Evolutionary conservation across 2,329 filamentous ascomycete species (phyloP).

Genomic region (Stenocarpella maydis): DNA sequence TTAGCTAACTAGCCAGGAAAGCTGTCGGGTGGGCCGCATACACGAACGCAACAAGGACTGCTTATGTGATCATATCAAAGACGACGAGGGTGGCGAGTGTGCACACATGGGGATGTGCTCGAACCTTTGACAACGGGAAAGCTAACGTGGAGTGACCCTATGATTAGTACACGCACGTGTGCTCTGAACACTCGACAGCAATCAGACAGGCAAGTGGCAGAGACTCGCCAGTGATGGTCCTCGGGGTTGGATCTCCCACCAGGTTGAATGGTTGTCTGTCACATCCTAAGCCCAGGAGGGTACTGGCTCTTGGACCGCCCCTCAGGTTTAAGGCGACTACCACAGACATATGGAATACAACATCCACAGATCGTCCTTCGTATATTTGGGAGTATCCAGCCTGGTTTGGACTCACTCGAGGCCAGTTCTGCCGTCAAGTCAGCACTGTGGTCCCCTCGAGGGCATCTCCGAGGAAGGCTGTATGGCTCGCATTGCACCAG

Average conservation of each 20-base stretch:
- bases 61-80: neutral
- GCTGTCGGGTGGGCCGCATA: neutral
- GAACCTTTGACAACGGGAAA: neutral
- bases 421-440: neutral
- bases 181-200: neutral
- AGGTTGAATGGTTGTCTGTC: neutral
- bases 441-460: neutral
- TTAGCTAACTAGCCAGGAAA: neutral
- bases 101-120: neutral
- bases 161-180: neutral
- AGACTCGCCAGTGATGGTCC: too few species aligned
- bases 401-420: neutral
- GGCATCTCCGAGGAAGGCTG: neutral
- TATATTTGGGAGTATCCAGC: neutral
- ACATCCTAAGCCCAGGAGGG: neutral
- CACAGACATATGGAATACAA: neutral
- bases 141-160: neutral
- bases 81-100: neutral
- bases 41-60: conserved; percentile 3
- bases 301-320: neutral
- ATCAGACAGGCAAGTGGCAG: neutral
- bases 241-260: neutral
- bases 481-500: neutral
- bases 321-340: neutral
- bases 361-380: neutral